Conservation (phyloP, 805 yeast genomes). For the Lachancea mirantina region DNA sequence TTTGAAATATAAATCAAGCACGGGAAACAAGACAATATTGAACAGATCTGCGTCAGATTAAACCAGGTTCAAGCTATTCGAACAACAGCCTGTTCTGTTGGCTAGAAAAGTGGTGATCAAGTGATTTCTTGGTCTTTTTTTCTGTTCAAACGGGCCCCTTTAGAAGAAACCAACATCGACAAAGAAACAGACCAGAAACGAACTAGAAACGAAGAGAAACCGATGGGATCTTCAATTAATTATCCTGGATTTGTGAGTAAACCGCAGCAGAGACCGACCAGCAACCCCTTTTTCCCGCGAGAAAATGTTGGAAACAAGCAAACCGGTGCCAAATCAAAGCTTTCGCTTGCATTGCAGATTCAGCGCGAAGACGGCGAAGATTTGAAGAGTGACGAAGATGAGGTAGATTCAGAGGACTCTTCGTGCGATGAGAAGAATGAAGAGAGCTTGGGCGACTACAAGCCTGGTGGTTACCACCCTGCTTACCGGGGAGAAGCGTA, state of each 20-base stretch:
- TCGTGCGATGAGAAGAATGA: conserved; percentile 51
- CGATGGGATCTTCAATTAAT: conserved; percentile 18
- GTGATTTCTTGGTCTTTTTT: too few species aligned
- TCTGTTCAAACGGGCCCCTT: too few species aligned
- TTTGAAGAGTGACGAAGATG: conserved; percentile 16
- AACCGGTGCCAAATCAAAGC: conserved; percentile 16
- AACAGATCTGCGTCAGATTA: too few species aligned
- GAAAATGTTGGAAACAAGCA: conserved; percentile 8
- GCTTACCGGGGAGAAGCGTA: conserved; percentile 81
- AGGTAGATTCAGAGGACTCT: conserved; percentile 32
- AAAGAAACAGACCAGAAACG: too few species aligned
- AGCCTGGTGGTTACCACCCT: conserved; percentile 94
- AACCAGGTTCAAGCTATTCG: too few species aligned
- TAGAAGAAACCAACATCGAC: too few species aligned
- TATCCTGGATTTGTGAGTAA: conserved; percentile 16
- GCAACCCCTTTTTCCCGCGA: conserved; percentile 9
- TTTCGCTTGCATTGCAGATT: conserved; percentile 22
- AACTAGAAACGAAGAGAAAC: too few species aligned
- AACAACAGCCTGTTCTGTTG: too few species aligned
- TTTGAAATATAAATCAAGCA: too few species aligned
- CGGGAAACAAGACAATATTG: too few species aligned
- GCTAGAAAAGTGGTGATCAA: too few species aligned
- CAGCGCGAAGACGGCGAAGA: conserved; percentile 6
- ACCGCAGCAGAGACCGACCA: conserved; percentile 4
- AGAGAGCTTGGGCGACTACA: conserved; percentile 80